These are phyloP conservation scores for Telfairia occidentalis DNA, from an alignment of 331 rosid genomes.

Conservation along the genomic window DNA sequence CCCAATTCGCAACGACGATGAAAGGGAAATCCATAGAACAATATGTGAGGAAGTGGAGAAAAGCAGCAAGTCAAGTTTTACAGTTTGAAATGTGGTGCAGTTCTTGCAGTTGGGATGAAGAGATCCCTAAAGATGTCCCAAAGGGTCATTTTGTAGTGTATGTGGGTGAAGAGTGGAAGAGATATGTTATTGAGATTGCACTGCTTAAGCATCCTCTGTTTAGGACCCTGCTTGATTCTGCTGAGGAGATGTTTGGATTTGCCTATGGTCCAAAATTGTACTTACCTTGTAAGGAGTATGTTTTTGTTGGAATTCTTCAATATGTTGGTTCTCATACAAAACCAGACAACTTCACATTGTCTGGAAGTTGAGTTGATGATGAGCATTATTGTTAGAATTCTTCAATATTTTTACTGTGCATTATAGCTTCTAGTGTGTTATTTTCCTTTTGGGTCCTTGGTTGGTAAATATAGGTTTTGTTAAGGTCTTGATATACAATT, in stretches of 20 bases:
- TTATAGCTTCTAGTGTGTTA: no score
- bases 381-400: no score
- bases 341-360: neutral
- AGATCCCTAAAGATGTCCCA: conserved; percentile 74
- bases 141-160: conserved; percentile 88
- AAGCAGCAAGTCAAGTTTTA: neutral
- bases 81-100: neutral
- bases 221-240: conserved; percentile 65
- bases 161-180: conserved; percentile 62
- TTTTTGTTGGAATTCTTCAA: conserved; percentile 47
- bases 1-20: neutral
- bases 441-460: no score
- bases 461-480: no score
- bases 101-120: neutral
- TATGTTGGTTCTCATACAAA: neutral
- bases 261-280: conserved; percentile 43
- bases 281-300: conserved; percentile 68
- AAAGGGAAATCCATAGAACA: neutral
- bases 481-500: no score
- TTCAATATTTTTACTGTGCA: no score
- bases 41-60: neutral
- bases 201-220: conserved; percentile 72
- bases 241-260: conserved; percentile 67
- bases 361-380: neutral
- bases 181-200: conserved; percentile 63